Percentiles rank a stretch among this genome's conserved stretches.
Evolutionary conservation across 257 asterid genomes (phyloP).

Genomic region (Thymus mandschuricus): DNA sequence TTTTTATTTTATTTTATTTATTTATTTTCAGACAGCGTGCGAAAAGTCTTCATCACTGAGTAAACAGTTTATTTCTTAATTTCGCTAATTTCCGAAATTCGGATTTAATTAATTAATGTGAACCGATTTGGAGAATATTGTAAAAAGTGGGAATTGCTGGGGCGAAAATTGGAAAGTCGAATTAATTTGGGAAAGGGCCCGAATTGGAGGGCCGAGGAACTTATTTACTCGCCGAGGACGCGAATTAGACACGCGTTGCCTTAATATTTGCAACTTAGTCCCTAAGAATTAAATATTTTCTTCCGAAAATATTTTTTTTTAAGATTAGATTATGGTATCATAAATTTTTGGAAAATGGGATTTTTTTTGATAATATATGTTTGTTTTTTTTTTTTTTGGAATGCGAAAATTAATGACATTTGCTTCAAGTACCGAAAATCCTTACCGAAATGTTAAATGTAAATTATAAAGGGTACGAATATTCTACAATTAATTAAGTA

Average conservation of each 20-base stretch:
- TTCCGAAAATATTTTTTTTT: too few species aligned
- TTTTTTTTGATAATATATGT: neutral
- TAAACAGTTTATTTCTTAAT: neutral
- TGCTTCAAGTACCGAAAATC: neutral
- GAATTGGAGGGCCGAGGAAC: slow-evolving; percentile 4
- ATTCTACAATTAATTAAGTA: neutral
- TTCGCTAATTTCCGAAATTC: neutral
- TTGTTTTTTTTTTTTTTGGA: too few species aligned
- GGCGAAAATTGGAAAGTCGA: neutral
- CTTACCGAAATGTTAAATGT: neutral
- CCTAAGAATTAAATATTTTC: neutral
- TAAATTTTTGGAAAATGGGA: neutral
- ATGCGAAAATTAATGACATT: neutral
- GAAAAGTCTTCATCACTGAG: slow-evolving; percentile 31
- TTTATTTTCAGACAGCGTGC: neutral
- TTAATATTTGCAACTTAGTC: slow-evolving; percentile 6
- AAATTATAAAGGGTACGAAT: neutral
- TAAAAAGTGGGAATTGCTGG: slow-evolving; percentile 16
- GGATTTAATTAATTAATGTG: slow-evolving; percentile 15
- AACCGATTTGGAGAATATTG: neutral
- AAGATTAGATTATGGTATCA: neutral
- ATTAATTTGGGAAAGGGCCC: slow-evolving; percentile 12
- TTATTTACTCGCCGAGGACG: slow-evolving; percentile 40
- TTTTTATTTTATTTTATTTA: too few species aligned
- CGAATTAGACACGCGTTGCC: slow-evolving; percentile 43